These are phyloP conservation scores for Cladophialophora immunda DNA, from an alignment of 2,329 filamentous ascomycete genomes.

Conservation along the genomic window DNA sequence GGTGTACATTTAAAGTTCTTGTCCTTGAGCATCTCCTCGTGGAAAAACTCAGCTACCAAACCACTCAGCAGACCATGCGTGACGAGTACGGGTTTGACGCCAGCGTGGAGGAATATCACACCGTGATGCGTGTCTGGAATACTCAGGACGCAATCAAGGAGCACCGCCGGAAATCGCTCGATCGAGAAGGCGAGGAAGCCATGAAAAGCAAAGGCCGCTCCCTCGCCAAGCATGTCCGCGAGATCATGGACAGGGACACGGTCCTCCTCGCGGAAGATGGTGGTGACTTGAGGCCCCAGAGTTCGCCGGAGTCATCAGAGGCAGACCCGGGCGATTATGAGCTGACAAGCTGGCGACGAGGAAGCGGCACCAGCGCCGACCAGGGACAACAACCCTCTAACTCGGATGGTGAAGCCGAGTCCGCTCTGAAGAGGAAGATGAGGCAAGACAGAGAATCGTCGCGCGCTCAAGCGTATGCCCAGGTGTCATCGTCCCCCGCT, in stretches of 20 bases:
- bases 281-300: not conserved
- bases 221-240: not conserved
- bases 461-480: not conserved
- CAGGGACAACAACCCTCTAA: not conserved
- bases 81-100: conserved; percentile 31
- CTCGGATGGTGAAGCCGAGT: not conserved
- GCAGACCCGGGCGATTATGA: not conserved
- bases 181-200: conserved; percentile 4
- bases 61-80: conserved; percentile 13
- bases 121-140: conserved; percentile 25
- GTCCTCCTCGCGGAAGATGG: not conserved
- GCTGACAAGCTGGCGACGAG: not conserved
- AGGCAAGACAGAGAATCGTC: not conserved
- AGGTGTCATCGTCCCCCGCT: not conserved
- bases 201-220: not conserved
- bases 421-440: conserved; percentile 6
- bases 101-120: conserved; percentile 23
- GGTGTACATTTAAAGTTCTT: conserved; percentile 21
- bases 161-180: conserved; percentile 16
- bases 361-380: not conserved
- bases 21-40: conserved; percentile 28
- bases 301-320: not conserved
- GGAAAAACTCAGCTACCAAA: conserved; percentile 21
- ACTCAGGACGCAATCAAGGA: conserved; percentile 14
- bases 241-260: not conserved